Percentiles rank a stretch among this genome's conserved stretches.
Conservation (phyloP, 2,329 filamentous ascomycete genomes). For the Monosporascus sp. region DNA sequence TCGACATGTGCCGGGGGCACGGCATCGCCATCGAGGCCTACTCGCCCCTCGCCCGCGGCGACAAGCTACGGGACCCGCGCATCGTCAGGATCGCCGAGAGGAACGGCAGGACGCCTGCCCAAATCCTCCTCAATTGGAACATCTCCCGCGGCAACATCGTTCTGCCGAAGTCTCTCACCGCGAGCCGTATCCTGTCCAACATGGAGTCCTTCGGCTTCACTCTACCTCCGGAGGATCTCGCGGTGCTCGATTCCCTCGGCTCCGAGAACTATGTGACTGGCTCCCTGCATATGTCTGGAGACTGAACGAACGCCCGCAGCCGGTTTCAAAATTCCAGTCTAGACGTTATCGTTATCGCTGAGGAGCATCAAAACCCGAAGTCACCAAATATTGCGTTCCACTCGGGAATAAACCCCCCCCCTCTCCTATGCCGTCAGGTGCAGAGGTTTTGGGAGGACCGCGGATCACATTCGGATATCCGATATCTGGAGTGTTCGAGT, state of each 20-base stretch:
- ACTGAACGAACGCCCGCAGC: slow-evolving; percentile 15
- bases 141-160: slow-evolving; percentile 53
- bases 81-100: slow-evolving; percentile 50
- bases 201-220: slow-evolving; percentile 58
- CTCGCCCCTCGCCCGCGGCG: slow-evolving; percentile 8
- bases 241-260: slow-evolving; percentile 37
- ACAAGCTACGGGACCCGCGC: slow-evolving; percentile 42
- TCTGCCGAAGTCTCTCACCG: slow-evolving; percentile 59
- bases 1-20: slow-evolving; percentile 41
- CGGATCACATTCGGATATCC: too few species aligned
- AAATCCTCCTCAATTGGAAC: slow-evolving; percentile 56
- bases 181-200: slow-evolving; percentile 56
- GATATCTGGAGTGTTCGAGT: too few species aligned
- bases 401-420: too few species aligned
- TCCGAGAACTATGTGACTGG: slow-evolving; percentile 21
- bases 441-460: too few species aligned
- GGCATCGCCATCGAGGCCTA: slow-evolving; percentile 21
- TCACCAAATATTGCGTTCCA: too few species aligned
- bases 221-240: slow-evolving; percentile 50
- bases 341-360: neutral
- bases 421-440: too few species aligned
- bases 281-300: slow-evolving; percentile 34
- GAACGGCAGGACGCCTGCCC: slow-evolving; percentile 49
- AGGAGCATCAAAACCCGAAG: too few species aligned
- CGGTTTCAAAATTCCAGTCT: neutral